These are phyloP conservation scores for Sporisorium graminicola DNA, from an alignment of 1,284 basidiomycete genomes.

Conservation along the genomic window DNA sequence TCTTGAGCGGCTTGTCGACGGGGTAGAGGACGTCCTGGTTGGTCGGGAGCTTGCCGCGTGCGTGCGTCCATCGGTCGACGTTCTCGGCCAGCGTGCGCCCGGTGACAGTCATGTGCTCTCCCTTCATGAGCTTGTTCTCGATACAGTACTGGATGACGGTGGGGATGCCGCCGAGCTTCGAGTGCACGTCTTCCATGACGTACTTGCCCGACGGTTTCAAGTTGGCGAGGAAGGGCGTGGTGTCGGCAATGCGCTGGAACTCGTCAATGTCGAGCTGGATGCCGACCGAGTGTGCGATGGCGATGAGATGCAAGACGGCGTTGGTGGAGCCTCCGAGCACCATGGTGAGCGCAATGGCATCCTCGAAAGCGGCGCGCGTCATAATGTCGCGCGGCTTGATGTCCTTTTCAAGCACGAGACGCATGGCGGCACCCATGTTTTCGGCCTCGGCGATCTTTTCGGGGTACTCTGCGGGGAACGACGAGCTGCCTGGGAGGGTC, in stretches of 20 bases:
- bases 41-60: slow-evolving; percentile 60
- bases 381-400: slow-evolving; percentile 68
- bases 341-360: slow-evolving; percentile 69
- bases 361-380: slow-evolving; percentile 64
- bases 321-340: slow-evolving; percentile 68
- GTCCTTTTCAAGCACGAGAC: slow-evolving; percentile 67
- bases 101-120: slow-evolving; percentile 68
- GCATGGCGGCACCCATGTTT: slow-evolving; percentile 60
- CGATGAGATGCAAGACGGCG: slow-evolving; percentile 67
- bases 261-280: slow-evolving; percentile 65
- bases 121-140: slow-evolving; percentile 71
- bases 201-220: slow-evolving; percentile 69
- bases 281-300: slow-evolving; percentile 66
- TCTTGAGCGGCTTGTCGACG: slow-evolving; percentile 64
- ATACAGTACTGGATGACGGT: slow-evolving; percentile 72
- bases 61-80: slow-evolving; percentile 77
- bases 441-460: slow-evolving; percentile 67
- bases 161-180: slow-evolving; percentile 64
- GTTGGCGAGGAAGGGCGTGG: slow-evolving; percentile 67
- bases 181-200: slow-evolving; percentile 69
- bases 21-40: slow-evolving; percentile 65
- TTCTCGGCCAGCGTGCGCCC: slow-evolving; percentile 67
- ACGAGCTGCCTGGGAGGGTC: slow-evolving; percentile 66
- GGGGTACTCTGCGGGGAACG: slow-evolving; percentile 67
- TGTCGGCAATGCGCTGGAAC: slow-evolving; percentile 67